These are phyloP conservation scores for Penicillium chermesinum DNA, from an alignment of 495 filamentous ascomycete genomes.

Conservation along the genomic window DNA sequence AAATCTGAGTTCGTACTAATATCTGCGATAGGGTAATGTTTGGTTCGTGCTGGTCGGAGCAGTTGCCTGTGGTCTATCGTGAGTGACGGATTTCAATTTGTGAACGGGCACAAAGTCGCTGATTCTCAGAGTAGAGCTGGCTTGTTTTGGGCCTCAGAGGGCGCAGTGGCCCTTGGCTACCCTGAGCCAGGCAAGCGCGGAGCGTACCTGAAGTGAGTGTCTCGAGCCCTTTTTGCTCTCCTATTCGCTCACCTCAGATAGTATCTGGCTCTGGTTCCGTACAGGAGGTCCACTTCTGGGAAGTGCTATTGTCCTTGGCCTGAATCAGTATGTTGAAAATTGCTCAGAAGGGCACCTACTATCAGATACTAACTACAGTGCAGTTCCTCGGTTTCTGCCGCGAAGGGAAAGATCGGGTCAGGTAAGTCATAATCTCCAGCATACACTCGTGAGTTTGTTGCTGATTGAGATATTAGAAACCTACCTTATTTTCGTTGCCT, in stretches of 20 bases:
- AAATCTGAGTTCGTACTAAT: not conserved
- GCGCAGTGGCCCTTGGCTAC: constrained; percentile 58
- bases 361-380: constrained; percentile 16
- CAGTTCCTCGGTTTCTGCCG: constrained; percentile 16
- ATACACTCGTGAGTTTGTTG: not conserved
- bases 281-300: constrained; percentile 55
- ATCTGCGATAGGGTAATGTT: constrained; percentile 33
- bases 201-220: constrained; percentile 41
- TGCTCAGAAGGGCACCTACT: not conserved
- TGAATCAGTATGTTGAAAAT: constrained; percentile 41
- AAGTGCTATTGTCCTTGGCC: constrained; percentile 56
- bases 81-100: constrained; percentile 5
- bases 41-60: constrained; percentile 63
- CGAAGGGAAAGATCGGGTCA: constrained; percentile 25
- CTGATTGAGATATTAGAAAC: constrained; percentile 23
- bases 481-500: constrained; percentile 55
- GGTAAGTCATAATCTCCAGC: constrained; percentile 9
- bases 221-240: not conserved
- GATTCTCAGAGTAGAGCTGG: constrained; percentile 40
- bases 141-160: constrained; percentile 61
- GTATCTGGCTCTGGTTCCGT: constrained; percentile 57
- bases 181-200: constrained; percentile 56
- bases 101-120: not conserved
- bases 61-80: constrained; percentile 56
- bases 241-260: constrained; percentile 2